A percentile compares a stretch with the other conserved stretches of the same genome.
Evolutionary conservation across 495 filamentous ascomycete species (phyloP).

Genomic region (Tuber melanosporum): DNA sequence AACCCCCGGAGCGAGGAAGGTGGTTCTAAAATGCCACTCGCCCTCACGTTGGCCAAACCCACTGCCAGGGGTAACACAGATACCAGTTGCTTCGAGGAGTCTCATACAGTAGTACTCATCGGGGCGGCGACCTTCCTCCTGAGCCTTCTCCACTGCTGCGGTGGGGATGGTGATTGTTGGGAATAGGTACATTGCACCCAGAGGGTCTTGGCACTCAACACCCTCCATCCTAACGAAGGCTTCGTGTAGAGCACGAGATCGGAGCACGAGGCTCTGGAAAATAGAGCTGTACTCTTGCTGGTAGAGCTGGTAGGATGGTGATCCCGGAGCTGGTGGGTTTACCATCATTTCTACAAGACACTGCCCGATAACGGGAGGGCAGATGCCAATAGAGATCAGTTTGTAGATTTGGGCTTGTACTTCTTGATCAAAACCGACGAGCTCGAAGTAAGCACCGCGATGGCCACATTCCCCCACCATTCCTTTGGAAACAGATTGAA

Average conservation of each 20-base stretch:
- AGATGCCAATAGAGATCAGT: conserved; percentile 90
- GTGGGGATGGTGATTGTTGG: conserved; percentile 74
- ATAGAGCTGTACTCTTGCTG: conserved; percentile 66
- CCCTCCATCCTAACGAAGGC: conserved; percentile 94
- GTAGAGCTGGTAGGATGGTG: conserved; percentile 77
- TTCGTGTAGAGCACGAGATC: conserved; percentile 76
- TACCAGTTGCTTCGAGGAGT: conserved; percentile 84
- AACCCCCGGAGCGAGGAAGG: conserved; percentile 90
- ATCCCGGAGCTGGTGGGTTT: conserved; percentile 77
- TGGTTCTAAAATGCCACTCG: conserved; percentile 90
- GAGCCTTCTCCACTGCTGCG: conserved; percentile 68
- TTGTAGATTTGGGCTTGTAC: conserved; percentile 96
- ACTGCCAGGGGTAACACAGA: conserved; percentile 87
- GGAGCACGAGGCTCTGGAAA: conserved; percentile 62
- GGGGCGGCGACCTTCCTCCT: conserved; percentile 62
- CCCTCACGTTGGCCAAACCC: conserved; percentile 93
- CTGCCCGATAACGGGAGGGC: conserved; percentile 90
- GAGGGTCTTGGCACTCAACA: conserved; percentile 76
- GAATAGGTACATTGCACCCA: conserved; percentile 98
- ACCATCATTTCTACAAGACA: conserved; percentile 95
- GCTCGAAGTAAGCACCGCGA: conserved; percentile 93
- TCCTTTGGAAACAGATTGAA: conserved; percentile 85
- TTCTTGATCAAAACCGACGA: conserved; percentile 75
- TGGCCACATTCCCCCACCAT: conserved; percentile 99
- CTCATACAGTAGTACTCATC: conserved; percentile 93